Conservation (phyloP, 495 filamentous ascomycete genomes). For the Lentithecium fluviatile region DNA sequence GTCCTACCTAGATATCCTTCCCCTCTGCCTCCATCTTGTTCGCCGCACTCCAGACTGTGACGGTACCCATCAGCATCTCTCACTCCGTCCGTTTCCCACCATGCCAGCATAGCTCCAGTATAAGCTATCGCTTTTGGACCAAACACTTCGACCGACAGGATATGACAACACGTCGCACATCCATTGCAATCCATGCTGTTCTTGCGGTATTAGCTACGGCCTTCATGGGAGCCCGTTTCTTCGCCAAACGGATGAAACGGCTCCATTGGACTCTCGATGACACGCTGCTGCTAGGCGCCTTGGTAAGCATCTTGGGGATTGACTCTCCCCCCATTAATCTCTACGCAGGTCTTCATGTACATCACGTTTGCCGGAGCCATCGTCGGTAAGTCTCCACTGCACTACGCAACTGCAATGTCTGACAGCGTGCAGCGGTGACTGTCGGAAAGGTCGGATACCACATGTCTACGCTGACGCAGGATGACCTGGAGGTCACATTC, state of each 20-base stretch:
- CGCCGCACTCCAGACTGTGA: too few relatives aligned
- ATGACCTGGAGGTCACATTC: neutral
- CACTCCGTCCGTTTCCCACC: too few relatives aligned
- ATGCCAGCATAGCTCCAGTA: too few relatives aligned
- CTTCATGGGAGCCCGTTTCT: slow-evolving; percentile 18
- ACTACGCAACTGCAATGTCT: neutral
- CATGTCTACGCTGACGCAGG: neutral
- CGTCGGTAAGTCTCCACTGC: neutral
- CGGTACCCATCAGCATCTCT: too few relatives aligned
- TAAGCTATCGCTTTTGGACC: neutral
- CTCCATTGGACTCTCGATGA: slow-evolving; percentile 13
- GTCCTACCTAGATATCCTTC: too few relatives aligned
- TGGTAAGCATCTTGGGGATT: slow-evolving; percentile 2
- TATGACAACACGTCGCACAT: neutral
- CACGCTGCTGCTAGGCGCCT: slow-evolving; percentile 4
- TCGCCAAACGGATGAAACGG: slow-evolving; percentile 19
- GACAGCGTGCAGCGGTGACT: slow-evolving; percentile 7
- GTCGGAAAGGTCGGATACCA: slow-evolving; percentile 1
- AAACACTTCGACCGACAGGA: neutral
- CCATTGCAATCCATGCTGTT: neutral
- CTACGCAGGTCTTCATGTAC: slow-evolving; percentile 10
- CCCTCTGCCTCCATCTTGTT: too few relatives aligned
- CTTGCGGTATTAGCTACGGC: slow-evolving; percentile 10
- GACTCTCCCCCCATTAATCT: neutral
- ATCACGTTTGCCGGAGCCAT: neutral